Conservation (phyloP, 2,329 filamentous ascomycete species). For the Ophiocordyceps australis region DNA sequence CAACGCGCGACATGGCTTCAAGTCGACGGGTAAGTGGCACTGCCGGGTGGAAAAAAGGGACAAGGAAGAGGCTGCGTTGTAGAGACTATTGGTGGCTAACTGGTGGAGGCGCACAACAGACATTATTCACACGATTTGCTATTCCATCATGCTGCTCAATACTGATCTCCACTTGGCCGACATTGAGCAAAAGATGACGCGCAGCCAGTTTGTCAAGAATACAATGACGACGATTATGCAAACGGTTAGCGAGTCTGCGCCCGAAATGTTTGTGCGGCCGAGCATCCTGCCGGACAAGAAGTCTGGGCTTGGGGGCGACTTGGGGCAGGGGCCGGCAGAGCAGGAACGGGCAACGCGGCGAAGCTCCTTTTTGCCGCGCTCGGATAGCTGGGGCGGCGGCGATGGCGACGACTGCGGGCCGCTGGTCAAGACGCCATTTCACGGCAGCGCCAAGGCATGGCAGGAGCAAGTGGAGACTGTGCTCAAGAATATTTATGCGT, state of each 20-base stretch:
- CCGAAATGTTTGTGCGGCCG: constrained; percentile 44
- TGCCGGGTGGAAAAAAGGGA: background rate
- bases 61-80: no score
- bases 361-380: constrained; percentile 29
- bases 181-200: constrained; percentile 93
- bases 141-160: constrained; percentile 86
- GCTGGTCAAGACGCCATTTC: constrained; percentile 60
- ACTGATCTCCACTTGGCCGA: constrained; percentile 92
- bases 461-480: constrained; percentile 80
- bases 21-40: constrained; percentile 48
- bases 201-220: constrained; percentile 87
- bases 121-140: constrained; percentile 92
- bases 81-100: no score
- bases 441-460: constrained; percentile 63
- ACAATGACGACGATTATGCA: constrained; percentile 79
- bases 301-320: constrained; percentile 8
- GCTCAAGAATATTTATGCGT: constrained; percentile 78
- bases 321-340: constrained; percentile 17
- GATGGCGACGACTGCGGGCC: constrained; percentile 47
- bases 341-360: constrained; percentile 20
- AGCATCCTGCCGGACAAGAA: constrained; percentile 31
- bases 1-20: constrained; percentile 88
- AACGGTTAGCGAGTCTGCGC: constrained; percentile 53
- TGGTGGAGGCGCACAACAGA: no score
- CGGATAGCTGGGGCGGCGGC: constrained; percentile 18